Conservation (phyloP, 2,329 filamentous ascomycete genomes). For the Pseudogymnoascus sp. region DNA sequence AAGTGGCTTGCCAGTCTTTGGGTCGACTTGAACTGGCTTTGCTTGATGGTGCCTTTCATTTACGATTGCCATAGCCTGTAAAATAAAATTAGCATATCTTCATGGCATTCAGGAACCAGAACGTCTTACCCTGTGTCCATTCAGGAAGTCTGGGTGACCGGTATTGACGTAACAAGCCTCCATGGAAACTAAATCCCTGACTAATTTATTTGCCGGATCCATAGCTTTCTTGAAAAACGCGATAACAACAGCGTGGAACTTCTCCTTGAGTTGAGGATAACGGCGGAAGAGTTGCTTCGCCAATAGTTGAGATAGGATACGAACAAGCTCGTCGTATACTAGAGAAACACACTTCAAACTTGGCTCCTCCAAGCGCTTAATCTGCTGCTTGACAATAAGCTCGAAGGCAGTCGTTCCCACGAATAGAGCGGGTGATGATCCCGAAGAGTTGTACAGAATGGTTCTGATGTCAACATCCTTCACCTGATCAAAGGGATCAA, state of each 20-base stretch:
- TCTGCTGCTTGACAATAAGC: constrained; percentile 96
- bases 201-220: constrained; percentile 96
- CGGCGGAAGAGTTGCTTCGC: constrained; percentile 83
- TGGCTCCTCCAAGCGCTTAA: constrained; percentile 90
- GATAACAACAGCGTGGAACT: constrained; percentile 89
- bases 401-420: constrained; percentile 98
- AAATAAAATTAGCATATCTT: constrained; percentile 20
- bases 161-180: constrained; percentile 98
- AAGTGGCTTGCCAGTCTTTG: constrained; percentile 95
- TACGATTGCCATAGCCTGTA: constrained; percentile 87
- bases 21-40: constrained; percentile 91
- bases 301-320: constrained; percentile 84
- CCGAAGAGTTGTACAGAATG: constrained; percentile 98
- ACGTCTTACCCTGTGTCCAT: constrained; percentile 69
- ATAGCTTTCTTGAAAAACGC: constrained; percentile 96
- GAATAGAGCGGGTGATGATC: constrained; percentile 90
- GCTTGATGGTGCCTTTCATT: constrained; percentile 77
- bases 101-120: neutral
- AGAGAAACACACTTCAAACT: constrained; percentile 95
- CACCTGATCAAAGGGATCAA: constrained; percentile 94
- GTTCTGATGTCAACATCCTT: constrained; percentile 97
- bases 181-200: constrained; percentile 88
- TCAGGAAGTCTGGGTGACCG: constrained; percentile 94
- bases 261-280: constrained; percentile 93
- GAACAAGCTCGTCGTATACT: constrained; percentile 94